Percentiles rank a stretch among this genome's conserved stretches.
Evolutionary conservation across 352 stramenopile genomes (phyloP).

Genomic region (Pythium brassicae): DNA sequence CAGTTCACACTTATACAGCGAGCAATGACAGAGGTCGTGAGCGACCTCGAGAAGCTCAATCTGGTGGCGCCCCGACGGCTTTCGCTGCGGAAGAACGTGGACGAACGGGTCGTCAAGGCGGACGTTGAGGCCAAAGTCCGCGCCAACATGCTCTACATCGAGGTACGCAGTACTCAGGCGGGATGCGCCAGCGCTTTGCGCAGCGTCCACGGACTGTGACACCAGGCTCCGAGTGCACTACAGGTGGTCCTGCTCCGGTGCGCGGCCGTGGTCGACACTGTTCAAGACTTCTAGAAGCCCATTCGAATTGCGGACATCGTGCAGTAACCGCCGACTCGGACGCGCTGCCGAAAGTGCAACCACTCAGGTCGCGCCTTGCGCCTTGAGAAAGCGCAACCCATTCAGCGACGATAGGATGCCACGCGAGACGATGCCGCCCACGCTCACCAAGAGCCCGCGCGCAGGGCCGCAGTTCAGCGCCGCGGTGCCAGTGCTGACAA

Average conservation of each 20-base stretch:
- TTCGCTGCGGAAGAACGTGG: conserved; percentile 4
- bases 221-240: background rate
- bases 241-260: conserved; percentile 15
- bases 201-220: background rate
- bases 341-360: too few relatives aligned
- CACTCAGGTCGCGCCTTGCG: too few relatives aligned
- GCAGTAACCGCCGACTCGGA: background rate
- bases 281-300: background rate
- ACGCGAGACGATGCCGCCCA: too few relatives aligned
- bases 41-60: conserved; percentile 7
- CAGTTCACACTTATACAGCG: conserved; percentile 9
- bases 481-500: conserved; percentile 2
- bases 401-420: background rate
- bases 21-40: background rate
- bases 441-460: background rate
- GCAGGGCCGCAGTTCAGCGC: background rate
- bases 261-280: conserved; percentile 12
- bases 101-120: conserved; percentile 3
- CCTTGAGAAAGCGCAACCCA: too few relatives aligned
- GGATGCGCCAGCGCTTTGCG: background rate
- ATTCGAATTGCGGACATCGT: background rate
- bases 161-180: conserved; percentile 14
- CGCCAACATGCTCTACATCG: conserved; percentile 36
- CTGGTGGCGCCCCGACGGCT: conserved; percentile 2
- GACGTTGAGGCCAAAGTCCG: conserved; percentile 25